Evolutionary conservation across 2,329 filamentous ascomycete genomes (phyloP).

Genomic region (Myriosclerotinia curreyana): DNA sequence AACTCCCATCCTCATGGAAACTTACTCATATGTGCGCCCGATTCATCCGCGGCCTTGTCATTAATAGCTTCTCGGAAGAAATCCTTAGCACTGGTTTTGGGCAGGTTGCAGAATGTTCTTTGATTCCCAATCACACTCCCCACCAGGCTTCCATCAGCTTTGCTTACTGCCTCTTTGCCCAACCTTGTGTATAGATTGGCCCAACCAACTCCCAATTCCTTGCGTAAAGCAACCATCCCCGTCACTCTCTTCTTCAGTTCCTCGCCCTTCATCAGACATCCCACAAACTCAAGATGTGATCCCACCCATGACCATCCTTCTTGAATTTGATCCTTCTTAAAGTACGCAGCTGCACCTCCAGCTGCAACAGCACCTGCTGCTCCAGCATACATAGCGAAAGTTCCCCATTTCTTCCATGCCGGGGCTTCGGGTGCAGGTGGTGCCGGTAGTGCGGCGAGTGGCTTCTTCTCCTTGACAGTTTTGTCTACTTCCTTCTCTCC

Average conservation of each 20-base stretch:
- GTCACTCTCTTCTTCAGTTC: conserved; percentile 73
- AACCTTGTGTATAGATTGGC: conserved; percentile 85
- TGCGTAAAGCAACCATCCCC: conserved; percentile 62
- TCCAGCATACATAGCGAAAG: conserved; percentile 80
- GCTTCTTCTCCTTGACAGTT: conserved; percentile 38
- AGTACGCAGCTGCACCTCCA: conserved; percentile 80
- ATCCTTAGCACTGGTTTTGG: conserved; percentile 52
- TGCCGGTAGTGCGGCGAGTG: conserved; percentile 42
- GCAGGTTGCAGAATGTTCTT: conserved; percentile 86
- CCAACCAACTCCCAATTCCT: conserved; percentile 70
- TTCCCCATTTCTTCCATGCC: conserved; percentile 76
- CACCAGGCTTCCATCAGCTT: conserved; percentile 49
- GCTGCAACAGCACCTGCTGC: conserved; percentile 79
- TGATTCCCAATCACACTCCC: conserved; percentile 62
- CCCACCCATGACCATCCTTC: conserved; percentile 78
- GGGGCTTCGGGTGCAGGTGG: conserved; percentile 44
- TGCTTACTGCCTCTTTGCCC: conserved; percentile 61
- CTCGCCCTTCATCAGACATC: conserved; percentile 78
- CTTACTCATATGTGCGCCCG: conserved; percentile 71
- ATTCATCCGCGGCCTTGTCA: conserved; percentile 74
- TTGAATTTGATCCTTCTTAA: conserved; percentile 75
- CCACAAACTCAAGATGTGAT: conserved; percentile 91
- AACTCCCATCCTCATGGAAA: conserved; percentile 27
- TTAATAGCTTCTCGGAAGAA: conserved; percentile 73
- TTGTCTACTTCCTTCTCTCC: conserved; percentile 46